Evolutionary conservation across 768 basidiomycete genomes (phyloP), one percentile per base, ranked within the genome.

Genomic region (Boletellus ananas): DNA sequence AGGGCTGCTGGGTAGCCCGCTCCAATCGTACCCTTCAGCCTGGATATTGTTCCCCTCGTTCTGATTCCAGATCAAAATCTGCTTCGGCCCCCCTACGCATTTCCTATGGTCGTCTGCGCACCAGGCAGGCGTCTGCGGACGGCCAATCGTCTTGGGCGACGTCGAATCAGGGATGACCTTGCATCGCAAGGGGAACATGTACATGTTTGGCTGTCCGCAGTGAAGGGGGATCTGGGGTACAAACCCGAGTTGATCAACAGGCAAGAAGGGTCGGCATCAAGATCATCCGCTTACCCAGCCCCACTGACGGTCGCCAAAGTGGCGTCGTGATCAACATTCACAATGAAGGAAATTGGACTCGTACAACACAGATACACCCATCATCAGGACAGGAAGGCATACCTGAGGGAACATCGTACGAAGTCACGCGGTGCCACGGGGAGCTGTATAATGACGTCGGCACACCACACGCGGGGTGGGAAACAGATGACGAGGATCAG

Each of bases 31-130:
- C 42, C 60, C 60, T 0, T 10, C 1, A 4, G 41, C 37, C 0
- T 13, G 8, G 34, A 62, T 44, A 25, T 61, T 62, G 37, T 62
- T 51, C 25, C 3, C 0, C 0, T 58, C 52, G 1, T 0, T 0
- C 14, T 61, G 59, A 14, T 62, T 0, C 31, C 21, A 48, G 14
- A 56, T 39, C 0, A 55, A 0, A 0, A 49, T 0, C n/a, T 52
- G 35, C 40, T 61, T 61, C 13, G 60, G 39, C 18, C 59, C 59
- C n/a, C 5, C 0, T 0, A 46, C 38, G 14, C 60, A 60, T 2
- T 25, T 3, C 1, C 7, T n/a, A n/a, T n/a, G n/a, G 33, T 60
- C 47, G 0, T 34, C 50, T 29, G 36, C 35, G 34, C 59, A 60
- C 40, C 43, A 61, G 9, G 16, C 14, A 3, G 59, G 3, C 2